Base-by-base conservation (phyloP, 2,329 filamentous ascomycete species). In the Pestalotiopsis sp. region DNA sequence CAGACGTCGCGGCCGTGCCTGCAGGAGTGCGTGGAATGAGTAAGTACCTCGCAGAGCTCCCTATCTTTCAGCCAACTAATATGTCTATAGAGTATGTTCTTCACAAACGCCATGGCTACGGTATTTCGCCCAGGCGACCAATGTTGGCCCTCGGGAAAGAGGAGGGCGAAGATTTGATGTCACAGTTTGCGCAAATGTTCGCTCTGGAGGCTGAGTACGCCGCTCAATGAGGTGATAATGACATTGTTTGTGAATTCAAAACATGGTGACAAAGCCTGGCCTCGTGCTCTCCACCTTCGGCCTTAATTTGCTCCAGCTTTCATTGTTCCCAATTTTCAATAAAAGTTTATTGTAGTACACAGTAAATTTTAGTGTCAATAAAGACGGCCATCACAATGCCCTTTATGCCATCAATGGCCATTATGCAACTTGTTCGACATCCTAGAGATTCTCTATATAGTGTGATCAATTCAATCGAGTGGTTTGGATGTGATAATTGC, bases 21-120 rank as follows among this genome's bases (percentile, higher is more conserved):
- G 73, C 71, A 20, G 73, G 73, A 1, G 72, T 74, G 36, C 67
- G 73, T 38, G 73, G 71, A 23, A 74, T 74, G 73, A 74, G 73
- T 74, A 5, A 73, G 73, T 56, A 3, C 4, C 67, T 65, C 68
- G 6, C 11, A 12, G 11, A 38, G 14, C n/a, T 17, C 25, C 9
- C 25, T 4, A 23, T 36, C 56, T 49, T 58, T n/a, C 2, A 39
- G 14, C 17, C 31, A 36, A 20, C 62, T 66, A 11, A 59, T 4
- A 5, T 12, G 36, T 20, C 4, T 25, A 17, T 17, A 74, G 73
- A 74, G 62, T 74, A 73, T 36, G 72, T 70, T 36, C 68, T 74
- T 41, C 68, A 74, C 49, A 72, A 74, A 25, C 39, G 73, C 4
- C 69, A 74, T 57, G 73, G 72, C 9, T 74, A 73, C 64, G 67